Evolutionary conservation across 202 grass and related monocot genomes (phyloP).

Genomic region (Eragrostis tef): DNA sequence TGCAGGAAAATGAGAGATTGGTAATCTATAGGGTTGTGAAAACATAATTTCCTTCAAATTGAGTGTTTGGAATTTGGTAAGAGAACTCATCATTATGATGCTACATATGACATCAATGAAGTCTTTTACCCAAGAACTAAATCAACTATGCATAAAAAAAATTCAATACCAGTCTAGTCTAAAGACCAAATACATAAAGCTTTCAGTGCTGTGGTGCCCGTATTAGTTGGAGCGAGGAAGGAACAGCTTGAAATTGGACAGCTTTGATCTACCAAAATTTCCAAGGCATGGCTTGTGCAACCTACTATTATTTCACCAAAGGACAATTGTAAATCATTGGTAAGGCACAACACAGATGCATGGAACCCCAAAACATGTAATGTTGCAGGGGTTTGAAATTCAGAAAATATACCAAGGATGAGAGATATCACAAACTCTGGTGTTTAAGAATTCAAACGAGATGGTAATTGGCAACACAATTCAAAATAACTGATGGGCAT

Average conservation of each 20-base stretch:
- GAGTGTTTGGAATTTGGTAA: not conserved
- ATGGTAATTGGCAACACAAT: conserved; percentile 2
- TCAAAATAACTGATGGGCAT: not conserved
- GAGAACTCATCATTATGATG: not conserved
- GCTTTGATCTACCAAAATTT: not conserved
- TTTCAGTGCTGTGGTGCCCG: not conserved
- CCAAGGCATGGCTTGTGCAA: not conserved
- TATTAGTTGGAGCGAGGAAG: not conserved
- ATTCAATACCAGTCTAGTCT: not conserved
- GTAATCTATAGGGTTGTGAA: not conserved
- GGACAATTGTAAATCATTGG: not conserved
- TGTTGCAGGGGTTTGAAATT: not conserved
- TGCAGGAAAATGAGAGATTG: not conserved
- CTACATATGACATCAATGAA: not conserved
- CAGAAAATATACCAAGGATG: not conserved
- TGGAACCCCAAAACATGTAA: not conserved
- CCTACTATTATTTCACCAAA: not conserved
- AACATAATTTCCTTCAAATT: not conserved
- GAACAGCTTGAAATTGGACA: not conserved
- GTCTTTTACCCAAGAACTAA: not conserved
- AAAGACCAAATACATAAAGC: not conserved
- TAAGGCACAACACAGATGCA: not conserved
- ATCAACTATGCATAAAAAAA: not conserved
- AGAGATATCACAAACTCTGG: not conserved
- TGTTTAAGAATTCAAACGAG: conserved; percentile 16